Base-by-base conservation (phyloP, 371 early-diverging fungal species). In the Haplosporangium sp. region DNA sequence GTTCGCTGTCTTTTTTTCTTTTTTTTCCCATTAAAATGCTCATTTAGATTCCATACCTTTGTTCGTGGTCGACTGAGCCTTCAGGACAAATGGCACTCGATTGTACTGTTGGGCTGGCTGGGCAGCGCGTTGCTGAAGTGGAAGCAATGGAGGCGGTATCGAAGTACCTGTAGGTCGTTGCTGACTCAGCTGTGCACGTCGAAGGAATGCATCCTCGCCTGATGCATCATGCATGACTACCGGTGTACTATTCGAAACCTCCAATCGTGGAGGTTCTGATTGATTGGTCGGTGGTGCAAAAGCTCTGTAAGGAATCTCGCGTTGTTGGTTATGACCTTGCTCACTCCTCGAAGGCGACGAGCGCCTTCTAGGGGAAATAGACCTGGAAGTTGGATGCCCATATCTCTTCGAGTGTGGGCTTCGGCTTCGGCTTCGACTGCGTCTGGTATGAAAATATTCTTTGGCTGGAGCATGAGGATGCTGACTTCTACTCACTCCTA, bases 191-290 rank as follows among this genome's bases (percentile, higher is more conserved):
- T 68, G 76, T 10, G 88, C 82, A 55, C 94, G 83, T 38, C 91
- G 83, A 59, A 86, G 76, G 73, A 90, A 92, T 8, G 91, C 94
- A 67, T 93, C 94, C 29, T 93, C 92, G 37, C 91, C 92, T 1
- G 90, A 82, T 29, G 84, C 85, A 52, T 87, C 86, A 6, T 59
- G 55, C 62, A 60, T 50, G 37, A 68, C 52, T n/a, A 52, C 38
- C 76, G 66, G 62, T 84, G 76, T 11, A 84, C 70, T 36, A 47
- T 57, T 21, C 43, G 29, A 8, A 45, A 41, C 37, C 18, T 42
- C 10, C 18, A 61, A 38, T 14, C 29, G 50, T 18, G 63, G 21
- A 14, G 37, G 18, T 38, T 52, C 36, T 43, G 51, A 21, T 14
- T 50, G 59, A 20, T 54, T 66, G 5, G 72, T 48, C 0, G 79